Conservation (phyloP, 805 yeast species). For the Myxozyma vanderwaltii region DNA sequence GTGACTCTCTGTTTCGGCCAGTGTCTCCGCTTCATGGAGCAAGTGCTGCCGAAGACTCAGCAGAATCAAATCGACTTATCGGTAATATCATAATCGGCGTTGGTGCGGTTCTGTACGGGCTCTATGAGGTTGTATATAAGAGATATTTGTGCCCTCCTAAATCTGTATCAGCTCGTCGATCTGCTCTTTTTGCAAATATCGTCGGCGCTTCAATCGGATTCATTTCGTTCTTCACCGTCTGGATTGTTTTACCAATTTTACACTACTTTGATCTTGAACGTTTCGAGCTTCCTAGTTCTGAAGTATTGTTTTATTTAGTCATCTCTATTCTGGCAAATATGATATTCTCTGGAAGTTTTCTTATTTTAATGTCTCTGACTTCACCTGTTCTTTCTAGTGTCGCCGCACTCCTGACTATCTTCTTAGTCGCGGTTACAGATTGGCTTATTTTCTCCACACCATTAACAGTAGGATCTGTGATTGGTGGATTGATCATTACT, state of each 20-base stretch:
- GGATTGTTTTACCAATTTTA: slow-evolving; percentile 52
- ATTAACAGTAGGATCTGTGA: slow-evolving; percentile 57
- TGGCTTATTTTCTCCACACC: slow-evolving; percentile 65
- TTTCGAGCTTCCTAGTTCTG: slow-evolving; percentile 54
- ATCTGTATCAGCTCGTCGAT: slow-evolving; percentile 63
- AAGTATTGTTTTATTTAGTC: slow-evolving; percentile 50
- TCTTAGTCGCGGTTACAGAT: slow-evolving; percentile 76
- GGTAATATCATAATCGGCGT: slow-evolving; percentile 71
- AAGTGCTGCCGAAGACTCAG: not conserved
- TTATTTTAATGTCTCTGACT: slow-evolving; percentile 78
- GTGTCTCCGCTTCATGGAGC: slow-evolving; percentile 1
- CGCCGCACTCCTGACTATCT: slow-evolving; percentile 70
- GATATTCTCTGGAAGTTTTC: slow-evolving; percentile 67
- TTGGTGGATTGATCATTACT: slow-evolving; percentile 71
- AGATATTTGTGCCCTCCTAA: slow-evolving; percentile 72
- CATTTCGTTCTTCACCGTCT: slow-evolving; percentile 54
- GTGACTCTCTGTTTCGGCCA: slow-evolving; percentile 20
- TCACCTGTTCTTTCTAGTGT: slow-evolving; percentile 78
- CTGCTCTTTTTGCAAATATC: slow-evolving; percentile 78
- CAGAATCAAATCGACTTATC: slow-evolving; percentile 35
- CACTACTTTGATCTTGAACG: slow-evolving; percentile 59
- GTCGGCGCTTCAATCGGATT: slow-evolving; percentile 69
- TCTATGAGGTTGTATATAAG: slow-evolving; percentile 83
- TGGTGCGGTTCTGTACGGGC: slow-evolving; percentile 50
- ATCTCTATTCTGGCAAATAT: slow-evolving; percentile 65